Evolutionary conservation across 805 yeast species (phyloP), one percentile per base, ranked within the genome.

Genomic region (Candida xiaguanensis): DNA sequence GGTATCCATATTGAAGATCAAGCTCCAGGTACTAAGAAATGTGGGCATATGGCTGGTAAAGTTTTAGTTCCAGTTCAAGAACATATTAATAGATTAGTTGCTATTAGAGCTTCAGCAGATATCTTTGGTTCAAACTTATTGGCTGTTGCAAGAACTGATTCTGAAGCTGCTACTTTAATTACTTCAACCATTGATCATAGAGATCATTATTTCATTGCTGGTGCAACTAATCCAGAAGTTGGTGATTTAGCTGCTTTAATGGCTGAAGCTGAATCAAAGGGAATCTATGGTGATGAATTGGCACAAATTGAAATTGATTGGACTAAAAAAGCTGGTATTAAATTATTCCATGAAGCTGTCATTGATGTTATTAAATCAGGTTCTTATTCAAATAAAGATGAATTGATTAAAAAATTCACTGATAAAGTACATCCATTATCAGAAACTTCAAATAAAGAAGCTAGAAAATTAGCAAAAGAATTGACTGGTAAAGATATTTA

Each of bases 11-110:
- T 91, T 61, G 99, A 91, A 72, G 98, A 91, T 68, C 98, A 91
- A 75, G 96, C 97, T 40, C 96, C 98, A 40, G 96, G 97, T 55
- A 91, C 97, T 55, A 91, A 91, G 68, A 91, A 91, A 72, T 91
- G 98, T 72, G 98, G 98, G 45, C 98, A 91, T 69, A 91, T 91
- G 98, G 97, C 95, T 50, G 98, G 98, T 55, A 88, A 93, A 67
- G 97, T 93, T 39, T 79, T 91, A 52, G 96, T 91, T 47, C 98
- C 98, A 47, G 93, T 89, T 44, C 96, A 89, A 69, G 98, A 91
- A 72, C 98, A 91, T 69, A 86, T 91, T 67, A 89, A 87, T 72
- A 80, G 98, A 64, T 75, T 91, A 61, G 82, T 88, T 49, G 95
- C 97, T 36, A 86, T 91, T 56, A 83, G 98, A 67, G 88, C 95